Conservation (phyloP, 2,329 filamentous ascomycete species). For the Dissoconium aciculare region DNA sequence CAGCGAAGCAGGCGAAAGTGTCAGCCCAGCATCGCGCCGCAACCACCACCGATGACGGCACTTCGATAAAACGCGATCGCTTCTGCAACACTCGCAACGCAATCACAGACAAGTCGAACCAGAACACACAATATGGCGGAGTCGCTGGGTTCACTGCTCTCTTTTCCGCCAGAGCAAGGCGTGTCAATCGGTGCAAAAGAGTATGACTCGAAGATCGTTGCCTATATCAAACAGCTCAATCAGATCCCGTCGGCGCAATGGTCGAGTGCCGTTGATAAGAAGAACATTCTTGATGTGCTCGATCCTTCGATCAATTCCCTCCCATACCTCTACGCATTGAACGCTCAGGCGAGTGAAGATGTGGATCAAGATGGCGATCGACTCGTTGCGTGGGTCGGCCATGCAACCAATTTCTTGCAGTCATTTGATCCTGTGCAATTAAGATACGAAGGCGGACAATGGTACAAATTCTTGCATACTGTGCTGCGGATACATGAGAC, state of each 20-base stretch:
- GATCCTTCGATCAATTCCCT: constrained; percentile 45
- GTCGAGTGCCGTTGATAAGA: constrained; percentile 25
- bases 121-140: no score
- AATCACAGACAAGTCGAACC: no score
- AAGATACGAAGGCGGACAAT: constrained; percentile 38
- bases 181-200: constrained; percentile 22
- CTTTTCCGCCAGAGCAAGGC: constrained; percentile 23
- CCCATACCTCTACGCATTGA: constrained; percentile 42
- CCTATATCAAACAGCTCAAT: constrained; percentile 23
- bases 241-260: constrained; percentile 22
- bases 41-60: no score
- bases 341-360: constrained; percentile 20
- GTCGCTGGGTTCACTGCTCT: constrained; percentile 11
- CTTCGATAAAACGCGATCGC: no score
- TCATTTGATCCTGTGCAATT: constrained; percentile 40
- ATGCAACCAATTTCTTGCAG: constrained; percentile 34
- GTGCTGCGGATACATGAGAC: background rate
- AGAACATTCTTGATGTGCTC: constrained; percentile 32
- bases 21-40: no score
- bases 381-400: constrained; percentile 31
- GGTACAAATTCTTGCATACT: constrained; percentile 31
- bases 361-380: constrained; percentile 19
- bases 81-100: no score
- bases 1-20: no score
- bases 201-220: constrained; percentile 26